Evolutionary conservation across 495 filamentous ascomycete species (phyloP), one percentile per base, ranked within the genome.

Genomic region (Acidomyces sp.): DNA sequence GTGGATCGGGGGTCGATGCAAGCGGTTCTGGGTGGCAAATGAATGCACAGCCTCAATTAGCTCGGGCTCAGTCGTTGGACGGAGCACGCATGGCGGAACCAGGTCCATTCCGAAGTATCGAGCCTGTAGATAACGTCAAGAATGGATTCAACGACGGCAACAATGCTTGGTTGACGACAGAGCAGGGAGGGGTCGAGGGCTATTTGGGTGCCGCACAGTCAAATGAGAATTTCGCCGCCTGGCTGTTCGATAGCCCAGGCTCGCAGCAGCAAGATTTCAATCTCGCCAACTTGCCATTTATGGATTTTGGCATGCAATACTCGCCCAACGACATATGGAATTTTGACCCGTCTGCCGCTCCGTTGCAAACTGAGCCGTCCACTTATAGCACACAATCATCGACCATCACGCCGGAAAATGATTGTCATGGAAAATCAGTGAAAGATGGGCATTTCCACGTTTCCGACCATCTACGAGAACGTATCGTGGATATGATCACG

Each of bases 241-340:
- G 39, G 39, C 39, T 43, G 6, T 43, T 43, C 15, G 39, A 43
- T 15, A 43, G 39, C 15, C 39, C 39, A 2, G 31, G 21, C 5
- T 43, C 39, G 3, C 39, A 43, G 9, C 27, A 43, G 13, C 13
- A 19, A n/a, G 39, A 24, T 11, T 43, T 34, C 39, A 22, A 43
- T 22, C 23, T 34, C 7, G 25, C 10, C 6, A 43, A 34, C 18
- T 10, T 43, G 18, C 39, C 30, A 12, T 43, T 21, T 24, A 11
- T 43, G 3, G 39, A 43, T 31, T 43, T 43, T 20, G 39, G 39
- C 18, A 15, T 43, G 29, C 29, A 43, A 9, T 43, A 22, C 21
- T 11, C 39, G 6, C 3, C 28, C 6, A 23, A 25, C 4, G 38
- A 29, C 4, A 36, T 20, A 16, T 16, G n/a, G 15, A 20, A 5